A percentile compares a stretch with the other conserved stretches of the same genome.
Evolutionary conservation across 2,329 filamentous ascomycete genomes (phyloP).

Genomic region (Dactylella cylindrospora): DNA sequence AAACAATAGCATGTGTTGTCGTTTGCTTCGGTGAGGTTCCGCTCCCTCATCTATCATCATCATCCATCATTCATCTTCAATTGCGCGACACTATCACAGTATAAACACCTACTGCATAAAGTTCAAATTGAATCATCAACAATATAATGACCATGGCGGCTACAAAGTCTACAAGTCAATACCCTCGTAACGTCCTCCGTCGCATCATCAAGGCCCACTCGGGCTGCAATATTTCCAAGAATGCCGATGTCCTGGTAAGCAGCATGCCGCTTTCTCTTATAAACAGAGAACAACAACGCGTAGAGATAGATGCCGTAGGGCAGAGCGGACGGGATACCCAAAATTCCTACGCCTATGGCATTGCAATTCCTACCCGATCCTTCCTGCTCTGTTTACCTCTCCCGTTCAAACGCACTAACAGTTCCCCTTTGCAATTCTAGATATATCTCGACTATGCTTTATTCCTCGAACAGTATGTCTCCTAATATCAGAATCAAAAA

Average conservation of each 20-base stretch:
- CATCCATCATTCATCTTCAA: neutral
- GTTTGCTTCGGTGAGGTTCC: constrained; percentile 20
- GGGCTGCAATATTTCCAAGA: constrained; percentile 76
- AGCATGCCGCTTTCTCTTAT: constrained; percentile 1
- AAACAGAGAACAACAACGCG: constrained; percentile 10
- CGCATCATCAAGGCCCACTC: constrained; percentile 89
- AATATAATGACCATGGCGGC: constrained; percentile 3
- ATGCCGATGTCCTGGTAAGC: constrained; percentile 77
- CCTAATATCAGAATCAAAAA: neutral
- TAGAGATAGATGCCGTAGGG: too few relatives aligned
- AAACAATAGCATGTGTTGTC: neutral
- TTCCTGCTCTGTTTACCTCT: neutral
- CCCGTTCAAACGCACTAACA: neutral
- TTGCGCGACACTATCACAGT: neutral
- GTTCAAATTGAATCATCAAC: neutral
- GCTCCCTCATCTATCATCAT: constrained; percentile 3
- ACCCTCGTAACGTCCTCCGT: constrained; percentile 80
- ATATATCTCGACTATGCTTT: constrained; percentile 49
- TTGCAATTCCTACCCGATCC: too few relatives aligned
- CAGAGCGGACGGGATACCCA: too few relatives aligned
- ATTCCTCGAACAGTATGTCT: constrained; percentile 48
- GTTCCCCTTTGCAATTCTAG: constrained; percentile 2
- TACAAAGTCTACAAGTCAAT: constrained; percentile 61
- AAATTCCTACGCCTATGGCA: too few relatives aligned
- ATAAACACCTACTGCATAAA: too few relatives aligned